These are phyloP conservation scores for Metrosideros polymorpha DNA, from an alignment of 441 rosid genomes.

Conservation along the genomic window DNA sequence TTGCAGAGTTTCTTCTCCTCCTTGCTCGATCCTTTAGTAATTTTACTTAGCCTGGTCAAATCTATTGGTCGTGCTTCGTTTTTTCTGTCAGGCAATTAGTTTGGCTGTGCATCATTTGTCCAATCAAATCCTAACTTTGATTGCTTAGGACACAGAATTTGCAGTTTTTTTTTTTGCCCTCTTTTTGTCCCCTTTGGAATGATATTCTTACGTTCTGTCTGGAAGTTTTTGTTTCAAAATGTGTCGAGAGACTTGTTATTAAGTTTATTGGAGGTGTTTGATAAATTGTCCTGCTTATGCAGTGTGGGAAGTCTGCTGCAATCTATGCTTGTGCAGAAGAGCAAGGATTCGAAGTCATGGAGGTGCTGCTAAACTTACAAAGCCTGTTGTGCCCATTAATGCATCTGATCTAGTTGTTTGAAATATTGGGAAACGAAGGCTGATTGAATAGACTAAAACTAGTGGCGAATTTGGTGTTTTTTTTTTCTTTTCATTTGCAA, in stretches of 20 bases:
- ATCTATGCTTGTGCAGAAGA: constrained; percentile 90
- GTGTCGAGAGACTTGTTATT: background rate
- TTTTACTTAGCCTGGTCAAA: background rate
- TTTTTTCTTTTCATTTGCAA: background rate
- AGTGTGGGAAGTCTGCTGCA: constrained; percentile 98
- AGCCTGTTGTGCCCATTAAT: background rate
- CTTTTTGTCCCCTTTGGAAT: background rate
- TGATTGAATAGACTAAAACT: background rate
- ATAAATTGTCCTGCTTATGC: constrained; percentile 13
- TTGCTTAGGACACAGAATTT: background rate
- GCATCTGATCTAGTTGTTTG: background rate
- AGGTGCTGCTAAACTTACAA: constrained; percentile 40
- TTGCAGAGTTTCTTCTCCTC: background rate
- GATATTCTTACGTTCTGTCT: background rate
- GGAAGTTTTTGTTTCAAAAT: background rate
- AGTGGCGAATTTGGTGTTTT: background rate
- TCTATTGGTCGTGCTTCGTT: background rate
- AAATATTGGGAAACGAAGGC: background rate
- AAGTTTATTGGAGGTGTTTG: background rate
- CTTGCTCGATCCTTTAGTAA: background rate
- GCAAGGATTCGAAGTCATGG: constrained; percentile 78
- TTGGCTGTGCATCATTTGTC: background rate
- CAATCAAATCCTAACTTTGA: background rate
- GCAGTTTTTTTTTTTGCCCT: background rate
- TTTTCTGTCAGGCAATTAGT: background rate